Base-by-base conservation (phyloP, 2,329 filamentous ascomycete species). In the Colletotrichum sidae region DNA sequence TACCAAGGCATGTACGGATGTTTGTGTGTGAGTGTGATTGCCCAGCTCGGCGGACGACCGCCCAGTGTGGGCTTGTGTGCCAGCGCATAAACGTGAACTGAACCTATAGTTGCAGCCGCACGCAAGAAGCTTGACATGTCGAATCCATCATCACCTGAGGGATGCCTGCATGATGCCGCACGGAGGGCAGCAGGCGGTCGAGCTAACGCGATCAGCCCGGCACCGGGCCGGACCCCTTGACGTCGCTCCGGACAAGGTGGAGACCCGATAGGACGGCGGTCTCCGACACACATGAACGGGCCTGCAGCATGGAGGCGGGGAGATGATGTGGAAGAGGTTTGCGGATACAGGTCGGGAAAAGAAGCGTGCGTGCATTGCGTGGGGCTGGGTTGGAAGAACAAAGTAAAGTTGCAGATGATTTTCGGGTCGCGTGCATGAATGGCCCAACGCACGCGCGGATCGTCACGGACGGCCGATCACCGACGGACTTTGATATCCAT, bases 81-180 rank as follows among this genome's bases (percentile, higher is more conserved):
- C 39, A 10, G 17, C 17, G n/a, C 6, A 47, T 6, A 25, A 25
- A 25, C 25, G 25, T 25, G 25, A 25, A 25, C 25, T 25, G 25
- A 25, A 25, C 25, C 2, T 25, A 25, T 25, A 25, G 1, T 25
- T 25, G 25, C 25, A 25, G 25, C 25, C 4, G 25, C 25, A 25
- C 4, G 25, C 25, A 25, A 25, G 25, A 4, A 25, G 25, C 3
- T 25, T 25, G 25, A 25, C 25, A 25, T 25, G 4, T 25, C 25
- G 25, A 4, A 45, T n/a, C 13, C n/a, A 37, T 34, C n/a, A 4
- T 50, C 45, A 65, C 46, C 57, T 65, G 62, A 65, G 61, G 45
- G 25, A 25, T 25, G 25, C 25, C 25, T 25, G 25, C 44, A 13
- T 41, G 46, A 51, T 42, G 45, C 51, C 39, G 57, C 57, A 55